phyloP scores from a whole-genome alignment of 176 grass and related monocot genomes.

The Coix lacrymajobi region DNA sequence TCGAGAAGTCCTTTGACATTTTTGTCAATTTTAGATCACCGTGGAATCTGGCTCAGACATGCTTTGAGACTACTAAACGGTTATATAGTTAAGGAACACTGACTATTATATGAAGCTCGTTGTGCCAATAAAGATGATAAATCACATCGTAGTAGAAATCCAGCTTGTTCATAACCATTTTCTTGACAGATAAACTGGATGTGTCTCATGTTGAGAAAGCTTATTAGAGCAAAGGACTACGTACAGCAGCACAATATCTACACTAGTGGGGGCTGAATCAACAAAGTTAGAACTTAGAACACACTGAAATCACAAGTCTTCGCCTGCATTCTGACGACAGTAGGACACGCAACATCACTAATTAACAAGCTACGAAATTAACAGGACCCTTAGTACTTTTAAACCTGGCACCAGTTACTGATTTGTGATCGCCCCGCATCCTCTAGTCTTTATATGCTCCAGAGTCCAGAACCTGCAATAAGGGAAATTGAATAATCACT shows the following conservation, averaged over 20 bases:
- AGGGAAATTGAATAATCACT: neutral
- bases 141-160: constrained; percentile 5
- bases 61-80: neutral
- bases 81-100: neutral
- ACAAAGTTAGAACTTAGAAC: constrained; percentile 3
- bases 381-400: neutral
- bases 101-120: neutral
- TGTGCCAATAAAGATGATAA: neutral
- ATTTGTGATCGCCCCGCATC: neutral
- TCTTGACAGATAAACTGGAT: neutral
- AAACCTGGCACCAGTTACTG: neutral
- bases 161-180: neutral
- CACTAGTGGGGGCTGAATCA: constrained; percentile 1
- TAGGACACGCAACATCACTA: neutral
- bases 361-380: constrained; percentile 21
- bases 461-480: constrained; percentile 22
- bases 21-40: neutral
- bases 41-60: neutral
- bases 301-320: constrained; percentile 8
- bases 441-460: neutral
- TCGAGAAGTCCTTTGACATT: neutral
- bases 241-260: constrained; percentile 1
- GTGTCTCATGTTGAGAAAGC: neutral
- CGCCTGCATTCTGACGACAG: neutral
- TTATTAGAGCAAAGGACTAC: neutral